Percentiles rank a stretch among this genome's conserved stretches.
Evolutionary conservation across 352 stramenopile genomes (phyloP).

Genomic region (Thalassiosira livingstoniorum): DNA sequence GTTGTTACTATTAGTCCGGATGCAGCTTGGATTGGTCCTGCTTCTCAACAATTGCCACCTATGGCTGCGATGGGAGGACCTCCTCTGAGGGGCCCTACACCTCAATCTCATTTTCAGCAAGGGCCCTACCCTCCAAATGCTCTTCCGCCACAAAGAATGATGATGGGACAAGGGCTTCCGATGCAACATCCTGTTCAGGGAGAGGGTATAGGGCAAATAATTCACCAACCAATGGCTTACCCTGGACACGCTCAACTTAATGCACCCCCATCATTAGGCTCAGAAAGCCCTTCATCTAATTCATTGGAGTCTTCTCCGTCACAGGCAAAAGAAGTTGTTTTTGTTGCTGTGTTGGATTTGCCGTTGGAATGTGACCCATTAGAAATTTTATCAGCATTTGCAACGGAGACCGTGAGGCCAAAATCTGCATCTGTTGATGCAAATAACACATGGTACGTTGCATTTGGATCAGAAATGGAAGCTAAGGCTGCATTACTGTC

Average conservation of each 20-base stretch:
- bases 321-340: slow-evolving; percentile 18
- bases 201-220: slow-evolving; percentile 3
- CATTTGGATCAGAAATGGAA: slow-evolving; percentile 35
- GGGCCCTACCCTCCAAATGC: slow-evolving; percentile 22
- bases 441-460: slow-evolving; percentile 30
- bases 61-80: slow-evolving; percentile 24
- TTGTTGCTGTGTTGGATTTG: slow-evolving; percentile 36
- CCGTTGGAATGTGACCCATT: slow-evolving; percentile 38
- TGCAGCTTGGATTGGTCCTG: slow-evolving; percentile 63
- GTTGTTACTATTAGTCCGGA: slow-evolving; percentile 61
- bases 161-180: slow-evolving; percentile 18
- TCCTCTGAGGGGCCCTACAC: slow-evolving; percentile 28
- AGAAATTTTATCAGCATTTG: slow-evolving; percentile 33
- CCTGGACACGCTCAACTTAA: slow-evolving; percentile 1
- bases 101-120: slow-evolving; percentile 46
- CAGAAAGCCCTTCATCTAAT: slow-evolving; percentile 45
- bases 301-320: slow-evolving; percentile 57
- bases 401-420: slow-evolving; percentile 28
- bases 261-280: slow-evolving; percentile 3
- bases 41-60: slow-evolving; percentile 46
- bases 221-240: slow-evolving; percentile 6
- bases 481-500: slow-evolving; percentile 31
- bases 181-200: slow-evolving; percentile 14
- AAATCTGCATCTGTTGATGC: slow-evolving; percentile 34
- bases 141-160: slow-evolving; percentile 34